Base-by-base conservation (phyloP, 495 filamentous ascomycete species). In the Trichoderma orchidacearum region DNA sequence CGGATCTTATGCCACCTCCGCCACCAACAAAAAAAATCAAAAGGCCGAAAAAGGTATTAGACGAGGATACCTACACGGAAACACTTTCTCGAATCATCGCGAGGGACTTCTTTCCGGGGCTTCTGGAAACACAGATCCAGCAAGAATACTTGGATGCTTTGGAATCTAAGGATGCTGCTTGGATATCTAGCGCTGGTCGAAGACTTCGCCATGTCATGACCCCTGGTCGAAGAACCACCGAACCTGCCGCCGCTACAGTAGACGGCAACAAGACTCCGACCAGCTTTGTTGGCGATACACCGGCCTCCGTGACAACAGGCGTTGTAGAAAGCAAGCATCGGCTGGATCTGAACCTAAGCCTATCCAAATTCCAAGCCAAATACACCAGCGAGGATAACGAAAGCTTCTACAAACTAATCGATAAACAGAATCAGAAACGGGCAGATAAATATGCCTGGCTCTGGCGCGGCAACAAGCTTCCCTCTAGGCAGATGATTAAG, bases 331-430 rank as follows among this genome's bases (percentile, higher is more conserved):
- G 61, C 45, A 63, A 70, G 32, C 74, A 70, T 63, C 72, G 75
- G 51, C 74, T 91, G 30, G 88, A 97, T 66, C 85, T 86, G 12
- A 85, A 83, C 62, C 83, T 97, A 70, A 86, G 83, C 51, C 79
- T 98, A 9, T 76, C 82, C 51, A 80, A 85, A 3, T 98, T 97
- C 63, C 93, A 97, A 61, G 78, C 86, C 5, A 89, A 87, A 63
- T 97, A 95, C 68, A 97, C 91, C 4, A 93, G 87, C 61, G 93
- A 98, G 70, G 93, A 98, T 67, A 96, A 97, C 64, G 92, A 95
- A 63, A 89, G 84, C 52, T 96, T 98, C 74, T 92, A 95, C 70
- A 85, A 85, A 63, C 75, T 97, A 1, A 72, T 98, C 12, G 93
- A 98, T 70, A 89, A 85, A 66, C 89, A 96, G 61, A 98, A 96